These are phyloP conservation scores for Lepidium sativum DNA, from an alignment of 345 rosid species.

Conservation along the genomic window DNA sequence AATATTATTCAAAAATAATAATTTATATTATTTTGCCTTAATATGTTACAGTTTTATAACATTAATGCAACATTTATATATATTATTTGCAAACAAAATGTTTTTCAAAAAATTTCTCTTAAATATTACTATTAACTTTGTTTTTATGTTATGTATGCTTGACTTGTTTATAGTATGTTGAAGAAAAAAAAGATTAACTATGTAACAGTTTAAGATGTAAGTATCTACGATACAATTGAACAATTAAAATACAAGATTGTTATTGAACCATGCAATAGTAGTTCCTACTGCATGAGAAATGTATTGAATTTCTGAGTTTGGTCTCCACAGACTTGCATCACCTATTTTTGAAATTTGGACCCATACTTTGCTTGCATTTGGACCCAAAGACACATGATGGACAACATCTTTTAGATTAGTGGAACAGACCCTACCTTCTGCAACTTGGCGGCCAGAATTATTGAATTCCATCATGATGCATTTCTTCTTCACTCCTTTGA, in stretches of 20 bases:
- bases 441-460: background rate
- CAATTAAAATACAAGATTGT: background rate
- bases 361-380: background rate
- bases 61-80: no score
- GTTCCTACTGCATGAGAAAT: background rate
- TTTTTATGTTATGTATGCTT: no score
- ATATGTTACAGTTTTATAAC: no score
- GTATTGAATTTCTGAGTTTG: background rate
- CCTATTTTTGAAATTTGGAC: background rate
- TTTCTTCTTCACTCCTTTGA: background rate
- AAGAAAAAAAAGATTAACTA: no score
- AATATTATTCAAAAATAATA: no score
- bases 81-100: no score
- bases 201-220: no score
- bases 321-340: background rate
- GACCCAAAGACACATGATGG: background rate
- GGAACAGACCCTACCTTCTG: background rate
- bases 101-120: no score
- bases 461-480: background rate
- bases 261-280: background rate
- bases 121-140: no score
- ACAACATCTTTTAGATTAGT: background rate
- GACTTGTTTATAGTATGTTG: no score
- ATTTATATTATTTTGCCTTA: no score
- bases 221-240: no score